A percentile compares a stretch with the other conserved stretches of the same genome.
Conservation (phyloP, 352 stramenopile genomes). For the Halophytophthora polymorphica region DNA sequence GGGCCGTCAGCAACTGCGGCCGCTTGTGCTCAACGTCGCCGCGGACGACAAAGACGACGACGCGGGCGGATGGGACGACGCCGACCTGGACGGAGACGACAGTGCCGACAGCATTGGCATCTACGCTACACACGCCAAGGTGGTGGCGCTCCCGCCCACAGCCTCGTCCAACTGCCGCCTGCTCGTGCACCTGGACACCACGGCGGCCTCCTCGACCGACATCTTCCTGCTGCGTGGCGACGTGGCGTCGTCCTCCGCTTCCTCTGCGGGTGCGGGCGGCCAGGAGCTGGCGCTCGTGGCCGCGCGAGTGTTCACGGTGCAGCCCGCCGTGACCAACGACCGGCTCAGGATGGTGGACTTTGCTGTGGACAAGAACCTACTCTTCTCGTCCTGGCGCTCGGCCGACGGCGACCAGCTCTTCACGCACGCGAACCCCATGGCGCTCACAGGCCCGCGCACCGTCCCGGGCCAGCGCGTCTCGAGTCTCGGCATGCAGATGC, state of each 20-base stretch:
- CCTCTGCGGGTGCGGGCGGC: slow-evolving; percentile 16
- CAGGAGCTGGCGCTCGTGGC: slow-evolving; percentile 45
- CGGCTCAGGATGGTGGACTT: slow-evolving; percentile 73
- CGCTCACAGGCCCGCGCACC: slow-evolving; percentile 51
- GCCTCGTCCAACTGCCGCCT: slow-evolving; percentile 59
- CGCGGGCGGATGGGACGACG: slow-evolving; percentile 32
- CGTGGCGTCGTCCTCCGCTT: slow-evolving; percentile 26
- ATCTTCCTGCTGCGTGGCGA: slow-evolving; percentile 65
- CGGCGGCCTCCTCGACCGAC: slow-evolving; percentile 43
- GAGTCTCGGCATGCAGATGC: slow-evolving; percentile 64
- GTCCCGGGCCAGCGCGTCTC: slow-evolving; percentile 50
- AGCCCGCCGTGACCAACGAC: slow-evolving; percentile 18
- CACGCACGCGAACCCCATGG: slow-evolving; percentile 69
- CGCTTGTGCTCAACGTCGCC: slow-evolving; percentile 23
- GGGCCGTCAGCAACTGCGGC: slow-evolving; percentile 54
- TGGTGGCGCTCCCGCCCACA: slow-evolving; percentile 51
- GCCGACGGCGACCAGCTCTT: slow-evolving; percentile 55
- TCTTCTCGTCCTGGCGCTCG: slow-evolving; percentile 75
- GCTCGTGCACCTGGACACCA: slow-evolving; percentile 66
- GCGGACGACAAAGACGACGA: slow-evolving; percentile 11
- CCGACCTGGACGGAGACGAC: slow-evolving; percentile 31
- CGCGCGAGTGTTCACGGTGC: slow-evolving; percentile 56
- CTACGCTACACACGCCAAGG: slow-evolving; percentile 52
- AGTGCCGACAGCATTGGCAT: slow-evolving; percentile 15
- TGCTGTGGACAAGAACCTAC: slow-evolving; percentile 55